Evolutionary conservation across 345 rosid genomes (phyloP), one percentile per base, ranked within the genome.

Genomic region (Chamaenerion angustifolium): DNA sequence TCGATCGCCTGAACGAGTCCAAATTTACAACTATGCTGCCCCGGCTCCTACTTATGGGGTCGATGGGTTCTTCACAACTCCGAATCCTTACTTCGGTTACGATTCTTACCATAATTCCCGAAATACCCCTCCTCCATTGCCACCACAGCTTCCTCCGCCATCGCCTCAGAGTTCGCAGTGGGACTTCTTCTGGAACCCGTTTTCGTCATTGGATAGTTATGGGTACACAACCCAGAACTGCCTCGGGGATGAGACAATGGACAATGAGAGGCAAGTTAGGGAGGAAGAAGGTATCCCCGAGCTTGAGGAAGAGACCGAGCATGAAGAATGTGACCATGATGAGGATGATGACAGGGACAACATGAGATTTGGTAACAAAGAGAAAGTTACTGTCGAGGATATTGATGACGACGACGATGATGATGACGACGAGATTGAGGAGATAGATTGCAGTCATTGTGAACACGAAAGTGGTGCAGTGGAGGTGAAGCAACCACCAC

Each of bases 261-360:
- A 92, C 46, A 95, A 87, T 75, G 96, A 87, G 48, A 68, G 94
- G 64, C 85, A 81, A 70, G 96, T 92, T 59, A 63, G 95, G 52
- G 96, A 92, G 57, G 98, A 84, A 74, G 96, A 92, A 73, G 96
- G 95, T 44, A 87, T 92, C 60, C 96, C 96, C 1, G 96, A 84
- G 54, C 58, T 82, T 57, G 96, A 84, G 68, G 93, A 83, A 66
- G 95, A 75, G 61, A 74, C 80, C 66, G 76, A 76, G 58, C 73
- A 76, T 1, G 89, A 77, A 51, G 78, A 62, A 52, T 46, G 54
- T 52, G 76, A 67, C 67, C 71, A 43, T 51, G 69, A 45, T 42
- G 67, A 12, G 9, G 66, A 35, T 1, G 73, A 69, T 52, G 78
- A 57, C 27, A 72, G 62, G 55, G 58, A 67, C 43, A 69, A 64